Evolutionary conservation across 371 early-diverging fungal genomes (phyloP).

Genomic region (Mortierella sp.): DNA sequence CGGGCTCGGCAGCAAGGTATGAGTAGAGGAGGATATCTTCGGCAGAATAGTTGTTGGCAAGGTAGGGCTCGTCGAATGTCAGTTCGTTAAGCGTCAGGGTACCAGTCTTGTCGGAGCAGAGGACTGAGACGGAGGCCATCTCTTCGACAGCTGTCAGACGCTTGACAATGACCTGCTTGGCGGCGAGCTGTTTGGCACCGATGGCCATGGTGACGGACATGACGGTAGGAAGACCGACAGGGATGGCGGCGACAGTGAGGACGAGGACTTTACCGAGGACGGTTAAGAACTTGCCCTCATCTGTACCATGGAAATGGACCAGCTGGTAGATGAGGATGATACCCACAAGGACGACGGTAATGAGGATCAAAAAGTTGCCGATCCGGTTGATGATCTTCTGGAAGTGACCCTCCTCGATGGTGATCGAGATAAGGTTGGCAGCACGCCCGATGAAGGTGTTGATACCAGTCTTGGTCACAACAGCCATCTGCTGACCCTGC

Average conservation of each 20-base stretch:
- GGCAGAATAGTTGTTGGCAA: conserved; percentile 75
- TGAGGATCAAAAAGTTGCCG: conserved; percentile 91
- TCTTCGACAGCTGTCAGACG: conserved; percentile 96
- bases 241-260: conserved; percentile 96
- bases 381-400: conserved; percentile 92
- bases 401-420: conserved; percentile 87
- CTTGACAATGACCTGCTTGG: conserved; percentile 95
- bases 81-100: conserved; percentile 95
- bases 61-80: conserved; percentile 91
- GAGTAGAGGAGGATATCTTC: conserved; percentile 87
- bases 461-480: conserved; percentile 87
- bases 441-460: conserved; percentile 92
- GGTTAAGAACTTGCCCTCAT: conserved; percentile 62
- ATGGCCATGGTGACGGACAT: conserved; percentile 97
- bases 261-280: conserved; percentile 88
- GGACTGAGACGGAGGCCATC: conserved; percentile 92
- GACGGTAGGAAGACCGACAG: conserved; percentile 96
- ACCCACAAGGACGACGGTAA: conserved; percentile 83
- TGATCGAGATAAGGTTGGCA: conserved; percentile 87
- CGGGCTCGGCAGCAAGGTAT: conserved; percentile 92
- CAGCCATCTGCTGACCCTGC: conserved; percentile 87
- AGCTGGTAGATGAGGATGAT: conserved; percentile 86
- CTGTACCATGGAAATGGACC: conserved; percentile 52
- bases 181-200: conserved; percentile 94
- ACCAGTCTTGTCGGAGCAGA: conserved; percentile 98